Conservation (phyloP, 2,329 filamentous ascomycete species). For the Xylaria sp. region DNA sequence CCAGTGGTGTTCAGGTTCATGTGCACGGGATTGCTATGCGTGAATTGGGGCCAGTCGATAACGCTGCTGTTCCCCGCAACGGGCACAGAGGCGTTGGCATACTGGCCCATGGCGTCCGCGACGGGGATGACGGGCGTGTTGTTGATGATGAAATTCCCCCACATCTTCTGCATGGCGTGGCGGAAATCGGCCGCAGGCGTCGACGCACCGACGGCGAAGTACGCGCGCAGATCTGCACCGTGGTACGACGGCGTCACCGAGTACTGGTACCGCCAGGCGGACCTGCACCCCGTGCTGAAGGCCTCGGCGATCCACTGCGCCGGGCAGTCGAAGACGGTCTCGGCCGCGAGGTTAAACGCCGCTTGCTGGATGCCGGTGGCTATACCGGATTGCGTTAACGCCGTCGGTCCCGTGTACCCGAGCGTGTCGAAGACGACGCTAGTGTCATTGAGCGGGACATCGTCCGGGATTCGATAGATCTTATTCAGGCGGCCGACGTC, state of each 20-base stretch:
- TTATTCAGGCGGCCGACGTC: slow-evolving; percentile 28
- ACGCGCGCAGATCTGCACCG: slow-evolving; percentile 43
- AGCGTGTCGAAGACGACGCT: slow-evolving; percentile 44
- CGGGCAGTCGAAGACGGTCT: slow-evolving; percentile 57
- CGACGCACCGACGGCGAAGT: slow-evolving; percentile 40
- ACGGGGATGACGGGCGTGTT: slow-evolving; percentile 48
- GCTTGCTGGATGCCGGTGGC: slow-evolving; percentile 56
- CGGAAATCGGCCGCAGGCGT: slow-evolving; percentile 42
- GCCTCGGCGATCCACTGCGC: slow-evolving; percentile 56
- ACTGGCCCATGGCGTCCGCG: slow-evolving; percentile 39
- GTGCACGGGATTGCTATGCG: slow-evolving; percentile 42
- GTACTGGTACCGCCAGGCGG: slow-evolving; percentile 52
- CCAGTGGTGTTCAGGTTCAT: slow-evolving; percentile 54
- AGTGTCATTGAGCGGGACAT: slow-evolving; percentile 10
- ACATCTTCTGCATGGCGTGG: slow-evolving; percentile 48
- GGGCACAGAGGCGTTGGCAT: slow-evolving; percentile 40
- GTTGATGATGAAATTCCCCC: slow-evolving; percentile 50
- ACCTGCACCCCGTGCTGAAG: slow-evolving; percentile 41
- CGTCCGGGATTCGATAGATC: slow-evolving; percentile 31
- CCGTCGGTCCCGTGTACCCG: slow-evolving; percentile 46
- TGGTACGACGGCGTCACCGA: slow-evolving; percentile 44
- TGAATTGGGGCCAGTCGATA: slow-evolving; percentile 43
- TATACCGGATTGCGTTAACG: slow-evolving; percentile 51
- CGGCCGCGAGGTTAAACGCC: slow-evolving; percentile 53
- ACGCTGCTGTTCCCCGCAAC: slow-evolving; percentile 32